Percentiles rank a stretch among this genome's conserved stretches.
phyloP scores from a whole-genome alignment of 108 stramenopile genomes.

The Aurantiochytrium sp. region DNA sequence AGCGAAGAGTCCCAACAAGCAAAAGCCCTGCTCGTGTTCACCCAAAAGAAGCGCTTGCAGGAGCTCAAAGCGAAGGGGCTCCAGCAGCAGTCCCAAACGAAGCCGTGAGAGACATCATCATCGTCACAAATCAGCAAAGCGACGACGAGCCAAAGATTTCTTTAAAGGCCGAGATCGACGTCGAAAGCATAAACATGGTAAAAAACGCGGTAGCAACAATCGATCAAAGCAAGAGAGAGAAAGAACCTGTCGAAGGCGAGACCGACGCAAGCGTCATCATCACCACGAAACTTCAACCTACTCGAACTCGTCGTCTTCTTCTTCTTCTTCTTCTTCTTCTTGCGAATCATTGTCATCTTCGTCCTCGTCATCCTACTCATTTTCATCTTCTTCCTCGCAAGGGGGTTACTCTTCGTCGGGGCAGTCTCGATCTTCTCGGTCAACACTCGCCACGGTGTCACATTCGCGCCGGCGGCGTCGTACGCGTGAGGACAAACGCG shows the following conservation, averaged over 20 bases:
- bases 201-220: background rate
- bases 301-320: background rate
- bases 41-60: too few relatives aligned
- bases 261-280: background rate
- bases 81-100: too few relatives aligned
- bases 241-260: background rate
- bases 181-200: background rate
- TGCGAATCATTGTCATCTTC: too few relatives aligned
- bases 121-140: background rate
- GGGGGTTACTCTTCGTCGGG: background rate
- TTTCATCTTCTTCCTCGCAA: background rate
- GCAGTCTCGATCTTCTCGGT: background rate
- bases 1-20: too few relatives aligned
- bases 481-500: background rate
- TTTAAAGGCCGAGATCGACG: background rate
- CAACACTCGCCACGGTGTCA: too few relatives aligned
- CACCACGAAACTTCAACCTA: background rate
- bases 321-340: background rate
- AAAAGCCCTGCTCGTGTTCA: too few relatives aligned
- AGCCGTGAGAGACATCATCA: too few relatives aligned
- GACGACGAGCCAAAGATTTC: background rate
- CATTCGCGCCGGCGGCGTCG: background rate
- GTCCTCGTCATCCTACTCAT: too few relatives aligned
- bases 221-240: background rate
- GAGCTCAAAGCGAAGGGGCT: too few relatives aligned